Percentiles rank a stretch among this genome's conserved stretches.
These are phyloP conservation scores for Amanita pallidorosea DNA, from an alignment of 768 basidiomycete species.

Conservation along the genomic window DNA sequence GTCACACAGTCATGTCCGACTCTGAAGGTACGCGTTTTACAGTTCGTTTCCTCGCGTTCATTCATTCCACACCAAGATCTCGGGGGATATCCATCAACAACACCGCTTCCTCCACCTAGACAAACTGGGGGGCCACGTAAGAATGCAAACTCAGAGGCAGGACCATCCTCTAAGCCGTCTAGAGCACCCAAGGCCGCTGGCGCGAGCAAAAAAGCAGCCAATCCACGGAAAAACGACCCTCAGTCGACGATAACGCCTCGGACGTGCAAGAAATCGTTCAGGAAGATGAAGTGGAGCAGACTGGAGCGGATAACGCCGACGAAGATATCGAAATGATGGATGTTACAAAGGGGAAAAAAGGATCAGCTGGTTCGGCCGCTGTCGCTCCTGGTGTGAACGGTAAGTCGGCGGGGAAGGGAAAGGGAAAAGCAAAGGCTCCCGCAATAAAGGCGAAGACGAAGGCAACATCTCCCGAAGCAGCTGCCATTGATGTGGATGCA, in stretches of 20 bases:
- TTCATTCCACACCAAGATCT: background rate
- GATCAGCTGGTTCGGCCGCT: slow-evolving; percentile 4
- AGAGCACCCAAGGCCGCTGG: background rate
- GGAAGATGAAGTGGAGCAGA: slow-evolving; percentile 8
- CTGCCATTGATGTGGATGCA: slow-evolving; percentile 14
- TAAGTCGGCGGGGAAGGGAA: slow-evolving; percentile 18
- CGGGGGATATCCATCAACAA: slow-evolving; percentile 1
- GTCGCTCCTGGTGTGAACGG: slow-evolving; percentile 12
- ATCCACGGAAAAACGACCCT: background rate
- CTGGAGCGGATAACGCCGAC: slow-evolving; percentile 7
- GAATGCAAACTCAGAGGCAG: background rate
- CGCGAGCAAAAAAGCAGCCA: background rate
- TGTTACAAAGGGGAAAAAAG: background rate
- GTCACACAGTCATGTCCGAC: slow-evolving; percentile 1
- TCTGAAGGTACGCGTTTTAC: slow-evolving; percentile 6
- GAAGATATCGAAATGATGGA: slow-evolving; percentile 7
- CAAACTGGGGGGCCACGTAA: background rate
- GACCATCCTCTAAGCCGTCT: slow-evolving; percentile 3
- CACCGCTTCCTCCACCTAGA: slow-evolving; percentile 1
- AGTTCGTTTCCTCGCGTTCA: background rate
- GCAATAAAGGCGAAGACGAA: slow-evolving; percentile 6
- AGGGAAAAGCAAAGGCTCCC: slow-evolving; percentile 22
- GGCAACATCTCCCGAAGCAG: slow-evolving; percentile 4
- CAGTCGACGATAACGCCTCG: background rate
- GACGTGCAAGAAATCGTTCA: slow-evolving; percentile 7